Conservation (phyloP, 257 asterid genomes). For the Capsicum pubescens region DNA sequence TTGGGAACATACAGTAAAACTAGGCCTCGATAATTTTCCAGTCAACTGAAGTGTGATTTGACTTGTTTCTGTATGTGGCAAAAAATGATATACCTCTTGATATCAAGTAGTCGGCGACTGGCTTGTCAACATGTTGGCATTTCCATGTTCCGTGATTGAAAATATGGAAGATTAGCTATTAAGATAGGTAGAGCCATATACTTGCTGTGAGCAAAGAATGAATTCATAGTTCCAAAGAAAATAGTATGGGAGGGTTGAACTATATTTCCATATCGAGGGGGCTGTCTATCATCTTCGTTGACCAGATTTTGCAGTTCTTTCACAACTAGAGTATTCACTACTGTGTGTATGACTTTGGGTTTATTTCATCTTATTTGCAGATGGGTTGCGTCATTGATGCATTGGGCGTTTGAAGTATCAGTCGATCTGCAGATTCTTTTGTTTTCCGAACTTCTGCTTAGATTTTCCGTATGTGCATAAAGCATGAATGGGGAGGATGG, state of each 20-base stretch:
- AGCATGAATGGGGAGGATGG: neutral
- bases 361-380: conserved; percentile 9
- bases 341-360: neutral
- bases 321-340: neutral
- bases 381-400: neutral
- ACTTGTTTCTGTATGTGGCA: neutral
- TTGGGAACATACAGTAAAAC: neutral
- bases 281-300: neutral
- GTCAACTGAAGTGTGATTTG: neutral
- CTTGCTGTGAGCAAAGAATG: neutral
- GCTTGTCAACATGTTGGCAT: neutral
- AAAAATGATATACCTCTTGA: neutral
- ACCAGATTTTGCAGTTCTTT: neutral
- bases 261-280: neutral
- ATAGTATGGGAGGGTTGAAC: neutral
- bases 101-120: neutral
- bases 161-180: neutral
- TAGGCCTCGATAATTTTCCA: neutral
- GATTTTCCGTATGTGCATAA: conserved; percentile 20
- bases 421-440: neutral
- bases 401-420: neutral
- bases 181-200: neutral
- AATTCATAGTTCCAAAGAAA: neutral
- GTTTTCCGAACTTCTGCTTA: conserved; percentile 10
- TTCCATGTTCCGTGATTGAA: neutral